Evolutionary conservation across 2,329 filamentous ascomycete genomes (phyloP).

Genomic region (Ophiostoma himal-ulmi): DNA sequence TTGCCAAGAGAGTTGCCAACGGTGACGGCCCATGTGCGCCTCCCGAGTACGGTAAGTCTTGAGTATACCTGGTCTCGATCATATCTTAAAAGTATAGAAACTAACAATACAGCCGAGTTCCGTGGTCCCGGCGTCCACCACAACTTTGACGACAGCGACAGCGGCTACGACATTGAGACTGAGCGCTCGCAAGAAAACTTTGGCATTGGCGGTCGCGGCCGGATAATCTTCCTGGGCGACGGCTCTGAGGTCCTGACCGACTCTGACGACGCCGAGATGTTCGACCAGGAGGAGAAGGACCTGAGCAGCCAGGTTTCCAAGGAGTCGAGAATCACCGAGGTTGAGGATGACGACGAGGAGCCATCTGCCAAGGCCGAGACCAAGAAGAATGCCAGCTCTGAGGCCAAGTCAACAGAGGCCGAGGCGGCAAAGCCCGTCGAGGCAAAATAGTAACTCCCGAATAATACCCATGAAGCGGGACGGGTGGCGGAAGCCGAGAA

Average conservation of each 20-base stretch:
- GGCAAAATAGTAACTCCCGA: slow-evolving; percentile 9
- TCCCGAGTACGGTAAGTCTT: slow-evolving; percentile 95
- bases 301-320: slow-evolving; percentile 77
- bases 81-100: no score
- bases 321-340: slow-evolving; percentile 35
- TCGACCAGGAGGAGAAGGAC: slow-evolving; percentile 87
- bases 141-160: slow-evolving; percentile 74
- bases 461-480: slow-evolving; percentile 3
- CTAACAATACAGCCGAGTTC: slow-evolving; percentile 62
- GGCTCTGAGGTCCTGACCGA: slow-evolving; percentile 88
- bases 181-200: slow-evolving; percentile 59
- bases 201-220: slow-evolving; percentile 64
- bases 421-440: slow-evolving; percentile 11
- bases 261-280: slow-evolving; percentile 87
- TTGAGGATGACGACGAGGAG: slow-evolving; percentile 15
- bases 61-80: slow-evolving; percentile 44
- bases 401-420: slow-evolving; percentile 17
- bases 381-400: neutral
- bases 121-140: slow-evolving; percentile 76
- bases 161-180: slow-evolving; percentile 69
- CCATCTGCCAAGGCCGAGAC: slow-evolving; percentile 13
- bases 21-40: slow-evolving; percentile 97
- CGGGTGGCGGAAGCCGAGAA: slow-evolving; percentile 7
- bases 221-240: slow-evolving; percentile 92
- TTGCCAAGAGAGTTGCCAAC: slow-evolving; percentile 87